Conservation (phyloP, 805 yeast genomes). For the Candida caryicola region DNA sequence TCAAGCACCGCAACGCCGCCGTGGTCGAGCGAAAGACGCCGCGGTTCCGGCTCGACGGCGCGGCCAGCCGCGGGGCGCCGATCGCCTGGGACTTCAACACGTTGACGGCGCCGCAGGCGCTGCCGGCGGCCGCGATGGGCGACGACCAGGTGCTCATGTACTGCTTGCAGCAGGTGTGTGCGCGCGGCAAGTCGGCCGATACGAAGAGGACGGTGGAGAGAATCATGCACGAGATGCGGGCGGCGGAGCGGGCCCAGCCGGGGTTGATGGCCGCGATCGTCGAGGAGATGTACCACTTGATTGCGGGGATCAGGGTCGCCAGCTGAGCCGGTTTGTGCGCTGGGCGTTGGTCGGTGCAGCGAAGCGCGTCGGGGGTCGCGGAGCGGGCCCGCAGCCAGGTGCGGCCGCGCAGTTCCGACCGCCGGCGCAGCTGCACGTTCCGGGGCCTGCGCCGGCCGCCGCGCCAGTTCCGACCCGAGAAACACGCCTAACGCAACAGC, state of each 20-base stretch:
- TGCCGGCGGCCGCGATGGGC: not conserved
- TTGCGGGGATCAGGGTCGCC: not conserved
- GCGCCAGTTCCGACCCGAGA: no score
- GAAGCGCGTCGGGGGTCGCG: no score
- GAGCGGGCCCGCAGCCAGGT: no score
- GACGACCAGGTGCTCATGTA: slow-evolving; percentile 41
- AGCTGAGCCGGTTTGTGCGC: no score
- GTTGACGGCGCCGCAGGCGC: not conserved
- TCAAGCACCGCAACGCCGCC: slow-evolving; percentile 36
- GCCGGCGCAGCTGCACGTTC: no score
- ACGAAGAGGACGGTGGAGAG: slow-evolving; percentile 47
- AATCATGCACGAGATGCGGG: slow-evolving; percentile 39
- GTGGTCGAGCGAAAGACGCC: slow-evolving; percentile 2
- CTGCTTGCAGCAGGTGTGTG: slow-evolving; percentile 46
- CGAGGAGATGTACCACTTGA: slow-evolving; percentile 43
- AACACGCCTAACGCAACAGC: no score
- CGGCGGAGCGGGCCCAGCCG: slow-evolving; percentile 51
- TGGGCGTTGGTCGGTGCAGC: no score
- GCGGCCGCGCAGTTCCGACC: no score
- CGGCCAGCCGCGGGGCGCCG: not conserved
- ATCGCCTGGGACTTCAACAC: slow-evolving; percentile 20
- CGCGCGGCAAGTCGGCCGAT: slow-evolving; percentile 49
- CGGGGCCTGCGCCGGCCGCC: no score
- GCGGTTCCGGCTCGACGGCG: slow-evolving; percentile 3
- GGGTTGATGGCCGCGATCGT: slow-evolving; percentile 66